Evolutionary conservation across 2,329 filamentous ascomycete species (phyloP).

Genomic region (Pseudopithomyces chartarum): DNA sequence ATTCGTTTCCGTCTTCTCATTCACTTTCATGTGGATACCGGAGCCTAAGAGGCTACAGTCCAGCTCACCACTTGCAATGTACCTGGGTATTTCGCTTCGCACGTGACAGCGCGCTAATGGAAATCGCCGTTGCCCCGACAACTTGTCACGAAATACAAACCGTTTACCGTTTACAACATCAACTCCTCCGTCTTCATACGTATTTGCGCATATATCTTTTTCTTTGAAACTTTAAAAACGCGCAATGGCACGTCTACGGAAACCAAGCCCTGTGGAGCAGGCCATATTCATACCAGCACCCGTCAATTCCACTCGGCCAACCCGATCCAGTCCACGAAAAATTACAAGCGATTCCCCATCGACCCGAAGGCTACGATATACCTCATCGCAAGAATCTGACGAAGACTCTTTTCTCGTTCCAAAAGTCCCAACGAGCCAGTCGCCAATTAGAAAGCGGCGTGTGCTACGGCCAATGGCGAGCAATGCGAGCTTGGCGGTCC

Average conservation of each 20-base stretch:
- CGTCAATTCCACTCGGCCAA: conserved; percentile 20
- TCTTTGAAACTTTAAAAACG: conserved; percentile 5
- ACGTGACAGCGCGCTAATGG: not conserved
- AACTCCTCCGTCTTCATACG: conserved; percentile 7
- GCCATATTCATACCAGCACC: conserved; percentile 22
- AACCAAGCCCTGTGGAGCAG: conserved; percentile 32
- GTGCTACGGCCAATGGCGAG: conserved; percentile 38
- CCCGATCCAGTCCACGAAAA: conserved; percentile 36
- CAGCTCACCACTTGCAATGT: no score
- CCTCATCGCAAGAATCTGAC: conserved; percentile 22
- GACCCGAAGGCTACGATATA: conserved; percentile 29
- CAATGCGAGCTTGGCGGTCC: conserved; percentile 35
- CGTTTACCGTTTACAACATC: not conserved
- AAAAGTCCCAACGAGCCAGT: conserved; percentile 20
- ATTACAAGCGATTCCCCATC: conserved; percentile 24
- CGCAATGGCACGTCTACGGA: conserved; percentile 43
- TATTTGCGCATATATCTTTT: conserved; percentile 1
- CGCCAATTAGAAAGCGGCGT: conserved; percentile 36
- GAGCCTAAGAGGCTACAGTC: no score
- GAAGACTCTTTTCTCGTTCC: conserved; percentile 30
- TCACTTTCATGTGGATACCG: no score
- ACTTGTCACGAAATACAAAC: conserved; percentile 1
- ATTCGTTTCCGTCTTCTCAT: no score
- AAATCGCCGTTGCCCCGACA: not conserved
- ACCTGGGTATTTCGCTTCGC: no score